A percentile compares a stretch with the other conserved stretches of the same genome.
Conservation (phyloP, 257 asterid species). For the Prunella vulgaris region DNA sequence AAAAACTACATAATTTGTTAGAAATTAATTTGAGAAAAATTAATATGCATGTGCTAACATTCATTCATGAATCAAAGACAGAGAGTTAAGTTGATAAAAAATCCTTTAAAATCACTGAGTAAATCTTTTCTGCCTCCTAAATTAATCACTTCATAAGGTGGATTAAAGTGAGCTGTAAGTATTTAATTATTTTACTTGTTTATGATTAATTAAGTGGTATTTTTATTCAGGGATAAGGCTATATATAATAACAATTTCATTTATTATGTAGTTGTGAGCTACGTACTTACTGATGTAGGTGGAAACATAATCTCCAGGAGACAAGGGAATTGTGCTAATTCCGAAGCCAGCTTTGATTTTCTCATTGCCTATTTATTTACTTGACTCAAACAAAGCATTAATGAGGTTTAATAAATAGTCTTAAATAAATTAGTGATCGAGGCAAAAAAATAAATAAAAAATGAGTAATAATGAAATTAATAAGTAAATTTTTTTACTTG, state of each 20-base stretch:
- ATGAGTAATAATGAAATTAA: too few relatives aligned
- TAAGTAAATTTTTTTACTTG: too few relatives aligned
- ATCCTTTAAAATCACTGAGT: slow-evolving; percentile 20
- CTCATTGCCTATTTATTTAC: slow-evolving; percentile 27
- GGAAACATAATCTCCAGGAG: slow-evolving; percentile 55
- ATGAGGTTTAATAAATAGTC: slow-evolving; percentile 17
- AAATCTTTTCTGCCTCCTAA: slow-evolving; percentile 18
- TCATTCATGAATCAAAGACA: slow-evolving; percentile 29
- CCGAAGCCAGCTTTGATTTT: slow-evolving; percentile 63
- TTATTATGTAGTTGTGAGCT: neutral
- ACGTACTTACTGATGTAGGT: slow-evolving; percentile 2
- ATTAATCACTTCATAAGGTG: slow-evolving; percentile 16
- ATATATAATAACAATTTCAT: neutral
- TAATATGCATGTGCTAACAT: slow-evolving; percentile 27
- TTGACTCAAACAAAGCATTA: slow-evolving; percentile 24
- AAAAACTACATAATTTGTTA: slow-evolving; percentile 7
- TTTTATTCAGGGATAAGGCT: neutral
- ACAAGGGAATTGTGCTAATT: slow-evolving; percentile 59
- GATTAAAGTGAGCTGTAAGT: slow-evolving; percentile 24
- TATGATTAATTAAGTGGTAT: neutral
- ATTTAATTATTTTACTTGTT: neutral
- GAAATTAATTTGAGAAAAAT: slow-evolving; percentile 30
- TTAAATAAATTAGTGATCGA: too few relatives aligned
- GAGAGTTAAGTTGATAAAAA: slow-evolving; percentile 5
- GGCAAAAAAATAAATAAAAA: too few relatives aligned